phyloP scores from a whole-genome alignment of 202 grass and related monocot species.

The Eragrostis tef region DNA sequence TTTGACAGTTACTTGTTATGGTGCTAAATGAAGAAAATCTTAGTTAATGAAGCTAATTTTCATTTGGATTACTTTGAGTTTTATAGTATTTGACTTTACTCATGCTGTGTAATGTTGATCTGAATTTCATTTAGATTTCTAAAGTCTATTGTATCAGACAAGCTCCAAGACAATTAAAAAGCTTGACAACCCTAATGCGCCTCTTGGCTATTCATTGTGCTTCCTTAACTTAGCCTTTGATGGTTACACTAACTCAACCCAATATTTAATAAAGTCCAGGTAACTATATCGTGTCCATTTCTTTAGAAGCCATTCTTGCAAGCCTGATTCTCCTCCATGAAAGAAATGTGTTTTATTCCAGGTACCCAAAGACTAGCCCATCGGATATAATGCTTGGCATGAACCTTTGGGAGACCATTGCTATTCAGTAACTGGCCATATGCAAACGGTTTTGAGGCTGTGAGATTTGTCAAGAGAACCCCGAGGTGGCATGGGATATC shows the following conservation, averaged over 20 bases:
- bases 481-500: constrained; percentile 98
- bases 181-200: constrained; percentile 93
- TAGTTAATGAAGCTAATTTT: not conserved
- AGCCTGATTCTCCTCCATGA: not conserved
- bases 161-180: constrained; percentile 97
- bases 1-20: too few relatives aligned
- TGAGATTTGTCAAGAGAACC: constrained; percentile 83
- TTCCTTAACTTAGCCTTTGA: constrained; percentile 98
- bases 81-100: not conserved
- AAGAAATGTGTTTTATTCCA: constrained; percentile 37
- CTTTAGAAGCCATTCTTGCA: constrained; percentile 15
- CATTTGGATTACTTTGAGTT: not conserved
- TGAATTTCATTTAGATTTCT: not conserved
- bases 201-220: constrained; percentile 85
- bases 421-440: constrained; percentile 81
- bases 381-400: constrained; percentile 99
- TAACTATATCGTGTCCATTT: constrained; percentile 38
- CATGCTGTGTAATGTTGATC: not conserved
- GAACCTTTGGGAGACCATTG: constrained; percentile 90
- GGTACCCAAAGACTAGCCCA: constrained; percentile 87
- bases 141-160: constrained; percentile 59
- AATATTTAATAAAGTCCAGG: constrained; percentile 93
- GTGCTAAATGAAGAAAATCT: too few relatives aligned
- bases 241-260: constrained; percentile 92
- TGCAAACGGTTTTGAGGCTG: constrained; percentile 83